These are phyloP conservation scores for Spongospora subterranea DNA, from an alignment of 208 protist genomes.

Conservation along the genomic window DNA sequence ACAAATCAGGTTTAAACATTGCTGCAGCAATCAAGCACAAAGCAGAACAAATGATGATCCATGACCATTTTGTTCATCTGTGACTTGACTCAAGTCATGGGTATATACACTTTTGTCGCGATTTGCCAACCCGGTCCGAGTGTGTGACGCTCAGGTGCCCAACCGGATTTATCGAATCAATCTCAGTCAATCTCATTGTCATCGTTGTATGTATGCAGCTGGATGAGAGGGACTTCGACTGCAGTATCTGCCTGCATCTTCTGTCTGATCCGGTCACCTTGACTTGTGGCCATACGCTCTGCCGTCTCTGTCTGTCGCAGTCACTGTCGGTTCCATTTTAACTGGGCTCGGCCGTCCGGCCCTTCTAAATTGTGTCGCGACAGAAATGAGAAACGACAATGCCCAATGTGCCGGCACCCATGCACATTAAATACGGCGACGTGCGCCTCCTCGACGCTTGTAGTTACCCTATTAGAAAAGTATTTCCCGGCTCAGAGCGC, in stretches of 20 bases:
- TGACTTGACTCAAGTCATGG: too few species aligned
- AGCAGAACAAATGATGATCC: too few species aligned
- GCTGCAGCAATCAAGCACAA: too few species aligned
- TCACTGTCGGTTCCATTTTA: neutral
- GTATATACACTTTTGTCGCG: too few species aligned
- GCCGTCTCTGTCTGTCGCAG: neutral
- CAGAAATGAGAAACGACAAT: slow-evolving; percentile 30
- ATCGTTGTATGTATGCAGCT: too few species aligned
- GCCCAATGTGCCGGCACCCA: slow-evolving; percentile 33
- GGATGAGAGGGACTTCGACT: neutral
- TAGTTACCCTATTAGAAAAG: neutral
- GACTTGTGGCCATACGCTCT: slow-evolving; percentile 45
- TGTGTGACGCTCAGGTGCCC: too few species aligned
- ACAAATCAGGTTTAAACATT: too few species aligned
- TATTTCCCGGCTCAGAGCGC: neutral
- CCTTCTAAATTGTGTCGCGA: neutral
- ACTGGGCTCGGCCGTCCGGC: neutral
- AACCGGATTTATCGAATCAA: too few species aligned
- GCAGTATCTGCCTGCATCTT: slow-evolving; percentile 40
- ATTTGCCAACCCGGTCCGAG: too few species aligned
- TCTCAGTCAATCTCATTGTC: too few species aligned
- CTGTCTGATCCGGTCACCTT: slow-evolving; percentile 36
- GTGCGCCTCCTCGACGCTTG: neutral
- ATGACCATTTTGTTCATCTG: too few species aligned
- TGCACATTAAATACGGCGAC: neutral